Percentiles rank a stretch among this genome's conserved stretches.
These are phyloP conservation scores for Loxodes magnus DNA, from an alignment of 73 alveolate genomes.

Conservation along the genomic window DNA sequence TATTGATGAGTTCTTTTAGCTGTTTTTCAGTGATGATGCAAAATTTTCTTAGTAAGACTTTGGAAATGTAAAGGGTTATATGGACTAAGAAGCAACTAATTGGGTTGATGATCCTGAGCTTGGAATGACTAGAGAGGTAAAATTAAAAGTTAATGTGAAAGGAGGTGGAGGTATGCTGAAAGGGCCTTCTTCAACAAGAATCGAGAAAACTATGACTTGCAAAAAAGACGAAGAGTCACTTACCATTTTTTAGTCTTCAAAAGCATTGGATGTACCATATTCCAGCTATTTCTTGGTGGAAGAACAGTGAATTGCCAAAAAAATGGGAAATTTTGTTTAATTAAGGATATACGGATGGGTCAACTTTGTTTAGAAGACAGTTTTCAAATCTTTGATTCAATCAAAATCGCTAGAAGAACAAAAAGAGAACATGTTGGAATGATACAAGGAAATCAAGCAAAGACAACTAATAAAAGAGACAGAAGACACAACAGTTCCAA, in stretches of 20 bases:
- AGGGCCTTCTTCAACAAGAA: constrained; percentile 9
- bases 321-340: too few species aligned
- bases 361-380: too few species aligned
- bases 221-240: not conserved
- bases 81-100: constrained; percentile 5
- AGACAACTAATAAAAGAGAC: too few species aligned
- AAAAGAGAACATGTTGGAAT: too few species aligned
- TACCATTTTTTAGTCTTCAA: not conserved
- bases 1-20: constrained; percentile 7
- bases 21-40: constrained; percentile 5
- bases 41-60: not conserved
- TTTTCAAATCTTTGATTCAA: too few species aligned
- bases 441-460: too few species aligned
- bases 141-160: constrained; percentile 3
- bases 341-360: too few species aligned
- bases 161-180: constrained; percentile 4
- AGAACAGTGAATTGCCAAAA: not conserved
- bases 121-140: constrained; percentile 3
- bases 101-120: constrained; percentile 11
- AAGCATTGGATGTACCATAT: constrained; percentile 13
- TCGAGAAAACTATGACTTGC: not conserved
- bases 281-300: constrained; percentile 7
- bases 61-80: not conserved
- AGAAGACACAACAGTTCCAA: too few species aligned
- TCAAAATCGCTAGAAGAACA: too few species aligned